Conservation (phyloP, 2,329 filamentous ascomycete genomes). For the Trichoderma sp. region DNA sequence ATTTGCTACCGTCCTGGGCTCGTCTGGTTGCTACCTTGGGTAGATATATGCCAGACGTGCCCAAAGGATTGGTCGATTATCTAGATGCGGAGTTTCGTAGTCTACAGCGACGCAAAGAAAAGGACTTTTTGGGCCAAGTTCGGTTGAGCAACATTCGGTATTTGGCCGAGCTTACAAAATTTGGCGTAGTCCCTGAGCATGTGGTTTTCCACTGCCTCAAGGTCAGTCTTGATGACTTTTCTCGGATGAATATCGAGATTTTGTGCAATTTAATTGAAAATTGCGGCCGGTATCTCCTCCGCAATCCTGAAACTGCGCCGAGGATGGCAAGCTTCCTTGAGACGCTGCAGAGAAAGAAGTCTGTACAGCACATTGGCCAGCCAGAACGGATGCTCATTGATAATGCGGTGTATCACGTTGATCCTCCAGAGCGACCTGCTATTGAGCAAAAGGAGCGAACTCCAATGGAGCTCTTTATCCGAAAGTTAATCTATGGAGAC, state of each 20-base stretch:
- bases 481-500: conserved; percentile 90
- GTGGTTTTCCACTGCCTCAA: conserved; percentile 99
- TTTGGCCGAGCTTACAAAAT: conserved; percentile 94
- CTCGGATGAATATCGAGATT: conserved; percentile 98
- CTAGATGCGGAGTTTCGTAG: conserved; percentile 97
- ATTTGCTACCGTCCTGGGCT: conserved; percentile 89
- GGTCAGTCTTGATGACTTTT: conserved; percentile 96
- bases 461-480: conserved; percentile 88
- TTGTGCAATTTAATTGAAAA: conserved; percentile 96
- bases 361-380: conserved; percentile 90
- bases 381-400: conserved; percentile 98
- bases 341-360: conserved; percentile 93
- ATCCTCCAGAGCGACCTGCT: conserved; percentile 88
- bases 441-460: conserved; percentile 97
- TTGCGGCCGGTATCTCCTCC: conserved; percentile 89
- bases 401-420: conserved; percentile 97
- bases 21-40: conserved; percentile 90
- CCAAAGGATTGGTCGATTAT: conserved; percentile 87
- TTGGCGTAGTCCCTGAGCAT: conserved; percentile 96
- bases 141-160: conserved; percentile 96
- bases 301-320: conserved; percentile 89
- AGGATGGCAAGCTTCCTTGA: conserved; percentile 94
- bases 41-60: conserved; percentile 92
- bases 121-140: conserved; percentile 94
- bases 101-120: conserved; percentile 93